Percentiles rank a stretch among this genome's conserved stretches.
phyloP scores from a whole-genome alignment of 2,329 filamentous ascomycete genomes.

The Diaporthe destruens region DNA sequence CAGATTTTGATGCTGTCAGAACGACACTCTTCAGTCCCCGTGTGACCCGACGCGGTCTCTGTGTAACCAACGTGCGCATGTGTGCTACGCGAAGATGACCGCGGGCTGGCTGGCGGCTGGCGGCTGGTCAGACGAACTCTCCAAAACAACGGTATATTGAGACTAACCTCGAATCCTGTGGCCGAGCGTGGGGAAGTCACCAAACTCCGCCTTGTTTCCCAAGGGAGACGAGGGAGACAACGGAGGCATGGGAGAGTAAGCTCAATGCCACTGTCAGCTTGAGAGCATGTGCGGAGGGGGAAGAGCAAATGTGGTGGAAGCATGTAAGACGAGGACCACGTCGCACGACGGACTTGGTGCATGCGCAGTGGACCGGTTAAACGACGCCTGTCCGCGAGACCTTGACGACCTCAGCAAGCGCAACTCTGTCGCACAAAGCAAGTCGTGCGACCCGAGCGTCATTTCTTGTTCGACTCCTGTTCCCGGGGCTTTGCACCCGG shows the following conservation, averaged over 20 bases:
- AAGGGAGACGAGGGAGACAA: not conserved
- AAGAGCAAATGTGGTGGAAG: slow-evolving; percentile 30
- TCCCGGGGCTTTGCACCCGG: not conserved
- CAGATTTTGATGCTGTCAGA: slow-evolving; percentile 6
- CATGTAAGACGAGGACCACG: slow-evolving; percentile 30
- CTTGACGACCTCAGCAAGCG: slow-evolving; percentile 32
- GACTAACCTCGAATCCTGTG: slow-evolving; percentile 12
- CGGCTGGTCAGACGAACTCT: slow-evolving; percentile 25
- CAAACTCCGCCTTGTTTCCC: slow-evolving; percentile 2
- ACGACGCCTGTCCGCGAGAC: slow-evolving; percentile 17
- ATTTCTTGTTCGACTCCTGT: slow-evolving; percentile 12
- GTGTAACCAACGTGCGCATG: slow-evolving; percentile 5
- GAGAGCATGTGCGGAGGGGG: slow-evolving; percentile 7
- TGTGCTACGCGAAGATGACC: slow-evolving; percentile 30
- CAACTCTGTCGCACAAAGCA: slow-evolving; percentile 32
- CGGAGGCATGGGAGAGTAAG: not conserved
- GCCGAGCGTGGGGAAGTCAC: slow-evolving; percentile 3
- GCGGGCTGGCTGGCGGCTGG: not conserved
- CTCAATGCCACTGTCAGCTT: slow-evolving; percentile 26
- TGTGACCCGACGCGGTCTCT: not conserved
- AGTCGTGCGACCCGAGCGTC: slow-evolving; percentile 24
- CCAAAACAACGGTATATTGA: slow-evolving; percentile 13
- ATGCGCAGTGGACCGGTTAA: slow-evolving; percentile 28
- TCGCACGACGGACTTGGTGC: slow-evolving; percentile 23
- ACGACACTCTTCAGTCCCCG: not conserved